Percentiles rank a stretch among this genome's conserved stretches.
phyloP scores from a whole-genome alignment of 345 rosid species.

The Eucalyptus sp. region DNA sequence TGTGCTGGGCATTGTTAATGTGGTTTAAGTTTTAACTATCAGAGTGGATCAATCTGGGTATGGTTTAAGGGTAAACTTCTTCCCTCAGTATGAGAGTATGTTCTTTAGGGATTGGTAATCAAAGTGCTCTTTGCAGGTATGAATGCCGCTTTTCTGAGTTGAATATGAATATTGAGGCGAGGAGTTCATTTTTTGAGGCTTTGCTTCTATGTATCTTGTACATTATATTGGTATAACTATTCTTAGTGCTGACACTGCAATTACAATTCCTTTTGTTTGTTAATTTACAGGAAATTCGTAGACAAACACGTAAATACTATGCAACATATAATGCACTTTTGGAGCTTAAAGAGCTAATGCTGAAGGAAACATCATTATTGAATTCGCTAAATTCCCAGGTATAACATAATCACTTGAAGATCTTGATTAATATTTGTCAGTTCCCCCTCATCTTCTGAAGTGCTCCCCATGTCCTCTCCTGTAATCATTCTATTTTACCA shows the following conservation, averaged over 20 bases:
- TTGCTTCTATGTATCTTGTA: neutral
- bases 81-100: neutral
- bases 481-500: neutral
- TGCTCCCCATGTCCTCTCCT: neutral
- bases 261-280: neutral
- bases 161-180: slow-evolving; percentile 68
- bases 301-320: slow-evolving; percentile 68
- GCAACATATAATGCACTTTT: slow-evolving; percentile 77
- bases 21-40: neutral
- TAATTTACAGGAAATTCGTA: slow-evolving; percentile 51
- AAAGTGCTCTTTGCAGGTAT: slow-evolving; percentile 37
- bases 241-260: neutral
- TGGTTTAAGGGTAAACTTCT: neutral
- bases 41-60: neutral
- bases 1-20: neutral
- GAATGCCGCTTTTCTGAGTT: slow-evolving; percentile 70
- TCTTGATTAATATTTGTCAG: neutral
- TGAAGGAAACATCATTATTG: slow-evolving; percentile 70
- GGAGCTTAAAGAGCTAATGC: slow-evolving; percentile 81
- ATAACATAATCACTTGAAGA: neutral
- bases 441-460: neutral
- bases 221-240: neutral
- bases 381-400: slow-evolving; percentile 85
- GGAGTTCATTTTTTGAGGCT: neutral
- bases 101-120: neutral